Evolutionary conservation across 2,329 filamentous ascomycete species (phyloP).

Genomic region (Verticillium alfalfae): DNA sequence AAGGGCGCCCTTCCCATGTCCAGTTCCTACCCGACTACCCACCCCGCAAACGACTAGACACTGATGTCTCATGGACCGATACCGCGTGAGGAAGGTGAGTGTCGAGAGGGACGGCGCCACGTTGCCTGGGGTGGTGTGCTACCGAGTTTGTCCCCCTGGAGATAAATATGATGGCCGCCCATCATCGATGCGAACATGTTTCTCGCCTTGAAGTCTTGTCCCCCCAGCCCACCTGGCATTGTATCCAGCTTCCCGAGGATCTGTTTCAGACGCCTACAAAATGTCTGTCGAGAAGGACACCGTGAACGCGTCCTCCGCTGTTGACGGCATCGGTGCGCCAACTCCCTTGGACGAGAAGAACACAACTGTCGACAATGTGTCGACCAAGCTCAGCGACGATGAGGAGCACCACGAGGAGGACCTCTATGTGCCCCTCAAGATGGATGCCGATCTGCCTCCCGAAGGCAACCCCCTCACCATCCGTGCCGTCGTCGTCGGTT

Average conservation of each 20-base stretch:
- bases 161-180: neutral
- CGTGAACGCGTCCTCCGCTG: neutral
- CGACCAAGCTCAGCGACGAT: slow-evolving; percentile 17
- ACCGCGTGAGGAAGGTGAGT: neutral
- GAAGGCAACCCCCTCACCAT: slow-evolving; percentile 46
- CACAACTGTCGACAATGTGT: neutral
- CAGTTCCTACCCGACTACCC: neutral
- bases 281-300: slow-evolving; percentile 1
- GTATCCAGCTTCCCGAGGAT: neutral
- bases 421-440: slow-evolving; percentile 31
- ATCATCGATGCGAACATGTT: neutral
- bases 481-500: slow-evolving; percentile 49
- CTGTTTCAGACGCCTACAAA: neutral
- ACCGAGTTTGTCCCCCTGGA: neutral
- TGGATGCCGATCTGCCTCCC: slow-evolving; percentile 28
- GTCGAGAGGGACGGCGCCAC: neutral
- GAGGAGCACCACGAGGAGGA: slow-evolving; percentile 26
- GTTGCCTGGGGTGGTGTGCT: neutral
- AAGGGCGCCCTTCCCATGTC: neutral
- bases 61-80: neutral
- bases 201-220: neutral
- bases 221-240: neutral
- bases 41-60: neutral
- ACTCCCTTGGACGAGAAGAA: neutral
- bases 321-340: neutral